phyloP scores from a whole-genome alignment of 352 stramenopile genomes.

The Stramenopiles sp. region DNA sequence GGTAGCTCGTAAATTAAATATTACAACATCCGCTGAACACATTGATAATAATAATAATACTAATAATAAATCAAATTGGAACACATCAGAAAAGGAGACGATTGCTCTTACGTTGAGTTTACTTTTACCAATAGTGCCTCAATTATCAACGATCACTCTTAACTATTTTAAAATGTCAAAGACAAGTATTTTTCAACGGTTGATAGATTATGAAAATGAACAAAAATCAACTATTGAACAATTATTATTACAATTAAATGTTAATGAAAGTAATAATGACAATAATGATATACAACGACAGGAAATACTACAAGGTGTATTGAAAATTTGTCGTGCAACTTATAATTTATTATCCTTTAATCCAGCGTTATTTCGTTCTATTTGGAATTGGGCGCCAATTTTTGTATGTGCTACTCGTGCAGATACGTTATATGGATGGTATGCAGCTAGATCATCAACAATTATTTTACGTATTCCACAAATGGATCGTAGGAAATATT shows the following conservation, averaged over 20 bases:
- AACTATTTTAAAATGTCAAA: background rate
- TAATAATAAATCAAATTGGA: too few relatives aligned
- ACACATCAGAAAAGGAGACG: too few relatives aligned
- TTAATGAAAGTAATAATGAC: too few relatives aligned
- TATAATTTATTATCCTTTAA: background rate
- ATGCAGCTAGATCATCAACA: background rate
- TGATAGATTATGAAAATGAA: background rate
- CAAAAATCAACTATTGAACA: too few relatives aligned
- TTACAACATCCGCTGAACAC: too few relatives aligned
- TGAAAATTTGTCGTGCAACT: background rate
- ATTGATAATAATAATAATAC: too few relatives aligned
- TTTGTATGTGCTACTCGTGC: background rate
- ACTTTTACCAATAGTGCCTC: background rate
- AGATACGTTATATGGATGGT: background rate
- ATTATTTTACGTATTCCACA: background rate
- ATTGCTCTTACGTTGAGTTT: background rate
- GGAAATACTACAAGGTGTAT: background rate
- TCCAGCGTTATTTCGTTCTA: background rate
- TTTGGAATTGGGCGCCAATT: background rate
- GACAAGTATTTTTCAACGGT: background rate
- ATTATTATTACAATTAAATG: too few relatives aligned
- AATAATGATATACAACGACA: too few relatives aligned
- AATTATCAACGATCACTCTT: background rate
- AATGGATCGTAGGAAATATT: background rate
- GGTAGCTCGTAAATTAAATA: background rate